Conservation (phyloP, 495 filamentous ascomycete species). For the Podospora conica region DNA sequence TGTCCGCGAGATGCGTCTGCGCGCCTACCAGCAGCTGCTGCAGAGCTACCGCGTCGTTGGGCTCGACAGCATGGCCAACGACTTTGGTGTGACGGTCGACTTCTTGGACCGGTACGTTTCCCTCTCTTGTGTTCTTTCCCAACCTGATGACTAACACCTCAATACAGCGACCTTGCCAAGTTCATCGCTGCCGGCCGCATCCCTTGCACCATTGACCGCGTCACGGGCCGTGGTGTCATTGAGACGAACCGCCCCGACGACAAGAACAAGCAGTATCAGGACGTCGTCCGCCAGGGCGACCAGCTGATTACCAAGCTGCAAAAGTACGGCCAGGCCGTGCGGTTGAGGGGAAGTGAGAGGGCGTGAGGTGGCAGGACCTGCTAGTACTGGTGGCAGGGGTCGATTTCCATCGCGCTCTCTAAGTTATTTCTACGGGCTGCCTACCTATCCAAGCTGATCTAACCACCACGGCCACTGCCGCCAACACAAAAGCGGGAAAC, state of each 20-base stretch:
- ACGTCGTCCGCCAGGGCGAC: constrained; percentile 95
- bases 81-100: constrained; percentile 94
- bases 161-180: constrained; percentile 75
- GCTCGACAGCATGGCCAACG: constrained; percentile 87
- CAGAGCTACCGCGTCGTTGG: constrained; percentile 97
- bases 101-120: constrained; percentile 78
- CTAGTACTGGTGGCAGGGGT: neutral
- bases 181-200: constrained; percentile 95
- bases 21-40: constrained; percentile 93
- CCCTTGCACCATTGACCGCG: constrained; percentile 93
- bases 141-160: constrained; percentile 3
- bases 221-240: constrained; percentile 80
- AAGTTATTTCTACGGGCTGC: neutral
- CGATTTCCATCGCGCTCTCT: neutral
- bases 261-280: constrained; percentile 98
- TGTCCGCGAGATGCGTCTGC: constrained; percentile 93
- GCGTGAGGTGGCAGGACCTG: constrained; percentile 34
- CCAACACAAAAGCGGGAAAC: neutral
- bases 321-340: constrained; percentile 95
- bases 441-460: neutral
- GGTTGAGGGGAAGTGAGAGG: constrained; percentile 89
- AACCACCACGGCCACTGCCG: neutral
- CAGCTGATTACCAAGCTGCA: constrained; percentile 96
- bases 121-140: neutral
- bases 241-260: constrained; percentile 96